Evolutionary conservation across 1,139 yeast genomes (phyloP).

Genomic region (Hansenula lynferdii): DNA sequence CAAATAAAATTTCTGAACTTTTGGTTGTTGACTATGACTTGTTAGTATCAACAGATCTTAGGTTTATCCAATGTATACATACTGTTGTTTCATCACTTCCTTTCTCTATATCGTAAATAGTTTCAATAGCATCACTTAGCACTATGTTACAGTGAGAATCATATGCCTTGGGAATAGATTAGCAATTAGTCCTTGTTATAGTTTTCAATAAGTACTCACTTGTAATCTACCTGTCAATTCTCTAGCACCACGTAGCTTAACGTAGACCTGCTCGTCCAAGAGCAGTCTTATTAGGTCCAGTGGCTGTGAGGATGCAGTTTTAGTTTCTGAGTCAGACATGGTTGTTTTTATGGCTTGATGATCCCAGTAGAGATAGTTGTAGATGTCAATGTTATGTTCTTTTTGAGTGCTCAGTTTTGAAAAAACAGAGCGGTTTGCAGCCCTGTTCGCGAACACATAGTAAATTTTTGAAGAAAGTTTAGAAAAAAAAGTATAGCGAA

Average conservation of each 20-base stretch:
- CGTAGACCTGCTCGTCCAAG: conserved; percentile 81
- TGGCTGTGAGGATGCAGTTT: conserved; percentile 46
- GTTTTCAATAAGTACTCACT: conserved; percentile 28
- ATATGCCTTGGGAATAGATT: conserved; percentile 48
- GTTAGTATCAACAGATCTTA: conserved; percentile 10
- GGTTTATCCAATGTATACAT: conserved; percentile 1
- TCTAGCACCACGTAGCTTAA: conserved; percentile 94
- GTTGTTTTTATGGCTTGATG: neutral
- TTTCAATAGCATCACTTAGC: conserved; percentile 88
- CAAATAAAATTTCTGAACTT: conserved; percentile 84
- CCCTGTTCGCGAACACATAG: neutral
- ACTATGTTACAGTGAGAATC: conserved; percentile 97
- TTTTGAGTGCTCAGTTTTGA: no score
- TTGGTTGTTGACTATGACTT: conserved; percentile 43
- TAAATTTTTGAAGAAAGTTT: neutral
- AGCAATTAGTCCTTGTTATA: neutral
- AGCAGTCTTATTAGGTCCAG: conserved; percentile 83
- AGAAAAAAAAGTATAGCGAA: neutral
- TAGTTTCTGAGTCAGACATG: conserved; percentile 4
- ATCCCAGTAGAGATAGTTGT: no score
- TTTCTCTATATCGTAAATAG: conserved; percentile 55
- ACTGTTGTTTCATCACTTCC: conserved; percentile 37
- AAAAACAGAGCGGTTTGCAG: neutral
- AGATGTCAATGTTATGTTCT: no score
- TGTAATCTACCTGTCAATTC: conserved; percentile 89